Evolutionary conservation across 257 asterid species (phyloP).

Genomic region (Fraxinus americana): DNA sequence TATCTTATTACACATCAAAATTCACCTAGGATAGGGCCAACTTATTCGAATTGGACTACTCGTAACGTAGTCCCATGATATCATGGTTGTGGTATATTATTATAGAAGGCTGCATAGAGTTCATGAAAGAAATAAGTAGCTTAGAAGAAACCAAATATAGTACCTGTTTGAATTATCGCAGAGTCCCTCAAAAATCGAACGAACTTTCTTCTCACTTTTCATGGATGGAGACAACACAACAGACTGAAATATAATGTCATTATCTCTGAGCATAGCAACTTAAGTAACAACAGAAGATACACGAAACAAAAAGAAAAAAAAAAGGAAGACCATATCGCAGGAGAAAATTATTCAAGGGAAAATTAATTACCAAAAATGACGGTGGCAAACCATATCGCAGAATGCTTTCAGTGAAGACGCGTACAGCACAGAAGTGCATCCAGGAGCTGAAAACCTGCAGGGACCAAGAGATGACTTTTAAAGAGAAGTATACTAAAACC

Average conservation of each 20-base stretch:
- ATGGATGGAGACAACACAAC: conserved; percentile 75
- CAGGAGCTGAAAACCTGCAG: conserved; percentile 91
- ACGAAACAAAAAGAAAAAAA: neutral
- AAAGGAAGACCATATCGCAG: neutral
- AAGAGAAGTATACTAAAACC: neutral
- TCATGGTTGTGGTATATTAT: neutral
- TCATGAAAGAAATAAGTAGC: conserved; percentile 6
- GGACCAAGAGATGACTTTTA: neutral
- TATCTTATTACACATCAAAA: neutral
- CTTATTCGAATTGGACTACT: conserved; percentile 10
- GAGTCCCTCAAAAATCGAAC: conserved; percentile 75
- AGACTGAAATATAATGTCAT: conserved; percentile 55
- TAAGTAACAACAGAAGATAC: conserved; percentile 1
- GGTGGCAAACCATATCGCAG: conserved; percentile 67
- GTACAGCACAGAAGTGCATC: conserved; percentile 96
- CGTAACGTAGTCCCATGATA: neutral
- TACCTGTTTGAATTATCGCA: conserved; percentile 79
- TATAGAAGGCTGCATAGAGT: neutral
- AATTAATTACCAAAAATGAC: conserved; percentile 41
- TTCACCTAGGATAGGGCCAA: neutral
- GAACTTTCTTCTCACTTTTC: conserved; percentile 90
- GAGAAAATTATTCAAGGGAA: neutral
- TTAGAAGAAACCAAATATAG: conserved; percentile 6
- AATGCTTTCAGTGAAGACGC: conserved; percentile 85
- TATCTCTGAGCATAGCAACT: conserved; percentile 15